These are phyloP conservation scores for Solanum chaucha DNA, from an alignment of 257 asterid species.

Conservation along the genomic window DNA sequence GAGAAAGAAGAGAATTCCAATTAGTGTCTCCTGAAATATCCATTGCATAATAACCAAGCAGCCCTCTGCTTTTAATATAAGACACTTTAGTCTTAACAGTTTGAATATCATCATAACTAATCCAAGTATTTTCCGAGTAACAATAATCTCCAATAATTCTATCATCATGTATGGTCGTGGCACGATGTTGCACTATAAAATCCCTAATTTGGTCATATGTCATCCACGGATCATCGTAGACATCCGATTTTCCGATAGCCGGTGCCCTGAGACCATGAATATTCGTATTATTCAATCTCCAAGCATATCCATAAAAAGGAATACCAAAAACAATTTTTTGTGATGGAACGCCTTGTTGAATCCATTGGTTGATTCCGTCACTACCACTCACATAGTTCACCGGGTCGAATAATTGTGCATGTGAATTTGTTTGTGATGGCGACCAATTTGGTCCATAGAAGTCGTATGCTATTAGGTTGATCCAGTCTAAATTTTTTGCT, in stretches of 20 bases:
- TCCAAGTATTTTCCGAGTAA: conserved; percentile 34
- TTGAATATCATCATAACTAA: conserved; percentile 33
- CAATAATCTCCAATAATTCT: conserved; percentile 29
- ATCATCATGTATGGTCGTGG: not conserved
- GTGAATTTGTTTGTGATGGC: not conserved
- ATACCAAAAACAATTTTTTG: not conserved
- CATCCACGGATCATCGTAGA: not conserved
- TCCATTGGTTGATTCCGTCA: not conserved
- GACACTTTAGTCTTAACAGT: conserved; percentile 22
- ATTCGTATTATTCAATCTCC: not conserved
- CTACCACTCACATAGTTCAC: not conserved
- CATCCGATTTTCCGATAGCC: not conserved
- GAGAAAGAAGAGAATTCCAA: conserved; percentile 9
- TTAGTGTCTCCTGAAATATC: not conserved
- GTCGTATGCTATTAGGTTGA: not conserved
- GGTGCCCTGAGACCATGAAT: not conserved
- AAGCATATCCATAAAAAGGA: not conserved
- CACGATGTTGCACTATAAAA: conserved; percentile 2
- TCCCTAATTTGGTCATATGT: not conserved
- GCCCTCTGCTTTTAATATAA: conserved; percentile 24
- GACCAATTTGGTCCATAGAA: not conserved
- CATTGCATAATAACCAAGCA: conserved; percentile 23
- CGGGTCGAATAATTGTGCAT: not conserved
- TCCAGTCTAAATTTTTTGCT: not conserved
- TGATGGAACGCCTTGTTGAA: not conserved